Evolutionary conservation across 305 asterid genomes (phyloP), one percentile per base, ranked within the genome.

Genomic region (Ilex paraguariensis): DNA sequence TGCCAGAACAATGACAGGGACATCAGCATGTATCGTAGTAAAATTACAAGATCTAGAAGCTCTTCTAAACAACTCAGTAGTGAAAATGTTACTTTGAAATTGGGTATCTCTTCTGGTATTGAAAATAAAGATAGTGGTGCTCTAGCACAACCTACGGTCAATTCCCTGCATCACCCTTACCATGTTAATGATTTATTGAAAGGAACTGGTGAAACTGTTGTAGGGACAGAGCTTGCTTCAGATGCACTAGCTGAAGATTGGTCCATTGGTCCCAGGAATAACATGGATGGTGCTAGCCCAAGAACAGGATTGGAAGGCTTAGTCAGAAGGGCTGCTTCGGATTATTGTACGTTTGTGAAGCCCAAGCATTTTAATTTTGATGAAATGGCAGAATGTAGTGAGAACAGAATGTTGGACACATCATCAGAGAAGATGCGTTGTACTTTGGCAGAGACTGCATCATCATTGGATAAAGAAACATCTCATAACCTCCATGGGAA

Each of bases 281-380:
- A 39, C 52, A 21, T 42, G 42, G 42, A 36, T 36, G 42, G 6
- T 36, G 42, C 42, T 36, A 36, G 9, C 9, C 7, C 0, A 36
- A 36, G 42, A 8, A 36, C 9, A 36, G 42, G 42, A 8, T 36
- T 36, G 13, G 82, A 81, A 36, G 59, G 72, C 66, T 63, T 73
- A 54, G 79, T 62, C 71, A 73, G 74, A 59, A 67, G 59, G 36
- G 57, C 69, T 14, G 73, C 80, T 56, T 67, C 69, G 39, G 85
- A 70, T 69, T 71, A 75, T 66, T 70, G 68, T 65, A 74, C 60
- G 67, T 40, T 65, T 70, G 59, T 82, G 78, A 78, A 77, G 55
- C 87, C 82, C 48, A 76, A 77, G 74, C 86, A 79, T 64, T 79
- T 81, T 51, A 67, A 69, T 58, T 73, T 82, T 72, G 77, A 66